Percentiles rank a stretch among this genome's conserved stretches.
Evolutionary conservation across 495 filamentous ascomycete genomes (phyloP).

Genomic region (Lophium mytilinum): DNA sequence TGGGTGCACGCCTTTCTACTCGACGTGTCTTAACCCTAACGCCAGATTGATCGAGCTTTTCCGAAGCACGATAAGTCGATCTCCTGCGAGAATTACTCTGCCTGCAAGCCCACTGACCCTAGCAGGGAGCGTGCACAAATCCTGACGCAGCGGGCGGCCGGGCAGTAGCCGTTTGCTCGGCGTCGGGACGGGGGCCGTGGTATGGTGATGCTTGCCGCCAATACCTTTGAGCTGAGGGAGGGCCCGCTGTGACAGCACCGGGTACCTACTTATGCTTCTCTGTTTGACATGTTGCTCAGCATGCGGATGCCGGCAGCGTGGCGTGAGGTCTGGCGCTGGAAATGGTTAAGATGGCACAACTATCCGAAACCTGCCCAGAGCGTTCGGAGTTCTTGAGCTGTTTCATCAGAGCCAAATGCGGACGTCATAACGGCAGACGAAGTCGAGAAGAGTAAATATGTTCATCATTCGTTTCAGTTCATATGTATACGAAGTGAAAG

Average conservation of each 20-base stretch:
- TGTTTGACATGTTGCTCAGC: constrained; percentile 3
- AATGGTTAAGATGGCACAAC: too few species aligned
- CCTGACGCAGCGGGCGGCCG: background rate
- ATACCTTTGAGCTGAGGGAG: background rate
- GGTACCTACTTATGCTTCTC: constrained; percentile 5
- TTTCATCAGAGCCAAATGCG: background rate
- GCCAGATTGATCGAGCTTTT: background rate
- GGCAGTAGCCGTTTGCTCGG: background rate
- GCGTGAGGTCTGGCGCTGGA: background rate
- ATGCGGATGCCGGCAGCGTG: constrained; percentile 1
- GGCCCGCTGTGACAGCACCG: background rate
- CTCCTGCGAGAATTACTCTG: background rate
- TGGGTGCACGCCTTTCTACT: background rate
- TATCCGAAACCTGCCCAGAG: too few species aligned
- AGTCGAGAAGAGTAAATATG: background rate
- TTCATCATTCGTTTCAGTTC: constrained; percentile 9
- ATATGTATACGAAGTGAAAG: constrained; percentile 2
- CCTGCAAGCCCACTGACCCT: too few species aligned
- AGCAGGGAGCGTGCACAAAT: too few species aligned
- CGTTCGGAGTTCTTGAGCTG: background rate
- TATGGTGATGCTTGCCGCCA: too few species aligned
- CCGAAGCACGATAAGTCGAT: background rate
- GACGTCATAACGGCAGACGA: background rate
- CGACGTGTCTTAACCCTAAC: background rate
- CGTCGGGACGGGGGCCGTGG: background rate